Percentiles rank a stretch among this genome's conserved stretches.
These are phyloP conservation scores for Aspergillus avenaceus DNA, from an alignment of 495 filamentous ascomycete genomes.

Conservation along the genomic window DNA sequence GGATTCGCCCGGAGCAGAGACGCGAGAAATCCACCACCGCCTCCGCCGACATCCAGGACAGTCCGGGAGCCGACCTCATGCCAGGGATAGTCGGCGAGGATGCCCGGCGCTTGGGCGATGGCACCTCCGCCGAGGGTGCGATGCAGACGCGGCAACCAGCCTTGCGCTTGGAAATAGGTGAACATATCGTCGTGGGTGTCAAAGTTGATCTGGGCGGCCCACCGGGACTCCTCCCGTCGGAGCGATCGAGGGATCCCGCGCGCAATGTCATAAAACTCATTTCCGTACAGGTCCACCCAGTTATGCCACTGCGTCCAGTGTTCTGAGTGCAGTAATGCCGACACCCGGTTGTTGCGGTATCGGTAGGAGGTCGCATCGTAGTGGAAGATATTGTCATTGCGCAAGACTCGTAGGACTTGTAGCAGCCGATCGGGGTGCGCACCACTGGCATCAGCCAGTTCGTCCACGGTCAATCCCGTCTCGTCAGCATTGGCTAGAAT, in stretches of 20 bases:
- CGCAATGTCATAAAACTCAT: constrained; percentile 1
- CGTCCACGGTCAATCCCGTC: background rate
- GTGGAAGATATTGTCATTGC: background rate
- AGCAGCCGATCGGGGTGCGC: background rate
- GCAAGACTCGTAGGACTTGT: background rate
- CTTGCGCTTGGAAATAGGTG: background rate
- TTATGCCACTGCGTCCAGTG: background rate
- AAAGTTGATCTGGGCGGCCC: constrained; percentile 1
- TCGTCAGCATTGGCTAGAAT: background rate
- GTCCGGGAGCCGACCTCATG: background rate
- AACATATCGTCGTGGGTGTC: constrained; percentile 2
- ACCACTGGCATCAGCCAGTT: background rate
- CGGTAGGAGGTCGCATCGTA: background rate
- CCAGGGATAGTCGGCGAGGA: constrained; percentile 7
- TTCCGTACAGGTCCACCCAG: background rate
- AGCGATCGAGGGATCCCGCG: background rate
- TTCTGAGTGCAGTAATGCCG: background rate
- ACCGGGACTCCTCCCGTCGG: background rate
- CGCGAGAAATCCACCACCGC: constrained; percentile 1
- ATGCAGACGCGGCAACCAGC: background rate
- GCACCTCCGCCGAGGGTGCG: background rate
- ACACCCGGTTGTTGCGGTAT: background rate
- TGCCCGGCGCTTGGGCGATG: background rate
- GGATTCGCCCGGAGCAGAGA: background rate
- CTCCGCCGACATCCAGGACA: constrained; percentile 2